Conservation (phyloP, 1,284 basidiomycete species). For the Ustilago nuda region DNA sequence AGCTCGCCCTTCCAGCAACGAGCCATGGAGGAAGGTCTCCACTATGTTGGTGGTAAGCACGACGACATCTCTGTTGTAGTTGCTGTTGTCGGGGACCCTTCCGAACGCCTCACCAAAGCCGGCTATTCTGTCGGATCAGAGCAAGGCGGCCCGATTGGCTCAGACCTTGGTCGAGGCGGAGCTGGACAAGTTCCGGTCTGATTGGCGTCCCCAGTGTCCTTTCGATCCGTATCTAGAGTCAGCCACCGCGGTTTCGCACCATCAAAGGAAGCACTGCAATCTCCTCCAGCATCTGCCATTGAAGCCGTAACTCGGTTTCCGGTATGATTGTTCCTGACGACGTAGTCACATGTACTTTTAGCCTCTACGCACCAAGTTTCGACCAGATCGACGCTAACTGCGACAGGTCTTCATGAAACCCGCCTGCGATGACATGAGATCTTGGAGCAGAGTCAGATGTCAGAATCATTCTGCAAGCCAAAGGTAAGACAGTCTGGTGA, state of each 20-base stretch:
- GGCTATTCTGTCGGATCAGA: slow-evolving; percentile 21
- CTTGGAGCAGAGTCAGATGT: too few relatives aligned
- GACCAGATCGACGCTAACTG: background rate
- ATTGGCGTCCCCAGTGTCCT: background rate
- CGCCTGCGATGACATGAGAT: too few relatives aligned
- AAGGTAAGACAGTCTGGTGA: background rate
- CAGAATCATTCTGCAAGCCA: background rate
- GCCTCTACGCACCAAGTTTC: background rate
- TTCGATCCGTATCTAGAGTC: background rate
- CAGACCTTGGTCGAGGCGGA: background rate
- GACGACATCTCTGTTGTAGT: slow-evolving; percentile 71
- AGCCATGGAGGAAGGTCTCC: slow-evolving; percentile 73
- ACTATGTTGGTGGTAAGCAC: slow-evolving; percentile 70
- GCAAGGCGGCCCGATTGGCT: background rate
- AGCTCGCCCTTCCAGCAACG: slow-evolving; percentile 73
- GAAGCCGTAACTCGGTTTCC: too few relatives aligned
- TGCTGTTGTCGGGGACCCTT: slow-evolving; percentile 69
- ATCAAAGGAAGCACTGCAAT: too few relatives aligned
- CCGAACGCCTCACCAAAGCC: slow-evolving; percentile 24
- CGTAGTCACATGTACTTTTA: background rate
- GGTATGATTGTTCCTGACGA: too few relatives aligned
- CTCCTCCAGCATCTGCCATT: too few relatives aligned
- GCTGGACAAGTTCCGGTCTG: slow-evolving; percentile 1
- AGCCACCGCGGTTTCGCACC: too few relatives aligned
- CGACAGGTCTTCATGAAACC: too few relatives aligned